Evolutionary conservation across 495 filamentous ascomycete genomes (phyloP), one percentile per base, ranked within the genome.

Genomic region (Xylaria cubensis): DNA sequence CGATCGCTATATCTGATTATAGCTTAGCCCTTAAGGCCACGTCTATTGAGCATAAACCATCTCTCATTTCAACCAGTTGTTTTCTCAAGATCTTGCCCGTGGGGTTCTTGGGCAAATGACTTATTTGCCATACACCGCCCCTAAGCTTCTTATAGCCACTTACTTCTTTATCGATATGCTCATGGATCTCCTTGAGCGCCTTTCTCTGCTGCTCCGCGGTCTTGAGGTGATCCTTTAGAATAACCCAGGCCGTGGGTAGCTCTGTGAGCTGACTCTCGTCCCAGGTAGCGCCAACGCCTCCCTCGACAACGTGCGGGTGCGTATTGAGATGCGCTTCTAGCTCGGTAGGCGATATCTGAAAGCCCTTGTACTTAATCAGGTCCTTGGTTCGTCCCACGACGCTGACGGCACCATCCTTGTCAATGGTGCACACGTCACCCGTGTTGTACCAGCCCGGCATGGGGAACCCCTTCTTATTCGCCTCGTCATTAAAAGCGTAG

Each of bases 331-430:
- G 74, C 7, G 87, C 90, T 75, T 94, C 92, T 7, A 95, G 81
- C 79, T 94, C 92, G 0, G 92, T 89, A 3, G 92, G 92, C 8
- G 92, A 84, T 0, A 94, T 90, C 75, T 93, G 92, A 80, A 92
- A 91, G 3, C 91, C 92, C 58, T 90, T 83, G 77, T 90, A 90
- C 76, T 91, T 92, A 79, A 92, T 91, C 8, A 92, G 81, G 73
- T 92, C 90, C 77, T 92, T 92, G 36, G 88, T 88, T 24, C 90
- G 86, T 70, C 90, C 90, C 6, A 89, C 90, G 59, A 92, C 88
- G 76, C 81, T 88, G 73, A 92, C 86, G 51, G 87, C 83, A 0
- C 87, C 87, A 41, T 89, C 76, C n/a, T 79, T 67, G 66, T 89
- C 85, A 71, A 88, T 83, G 67, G 86, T 87, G 3, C 89, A 89